Conservation (phyloP, 2,329 filamentous ascomycete genomes). For the Penicillium capsulatum region DNA sequence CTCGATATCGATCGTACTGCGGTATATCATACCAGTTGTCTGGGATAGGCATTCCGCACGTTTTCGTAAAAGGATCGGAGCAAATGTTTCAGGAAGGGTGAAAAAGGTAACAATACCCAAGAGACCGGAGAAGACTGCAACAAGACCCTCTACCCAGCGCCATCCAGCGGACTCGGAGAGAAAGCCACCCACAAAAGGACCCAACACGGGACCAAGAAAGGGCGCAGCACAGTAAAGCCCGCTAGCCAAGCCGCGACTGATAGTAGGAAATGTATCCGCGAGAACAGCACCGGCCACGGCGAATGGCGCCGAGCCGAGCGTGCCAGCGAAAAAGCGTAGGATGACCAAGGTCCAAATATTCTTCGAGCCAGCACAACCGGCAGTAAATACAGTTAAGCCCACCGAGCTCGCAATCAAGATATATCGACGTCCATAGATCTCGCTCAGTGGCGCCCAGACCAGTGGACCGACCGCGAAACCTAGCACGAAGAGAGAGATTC, state of each 20-base stretch:
- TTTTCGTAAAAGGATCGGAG: conserved; percentile 27
- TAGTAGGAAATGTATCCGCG: conserved; percentile 55
- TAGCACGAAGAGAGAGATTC: conserved; percentile 38
- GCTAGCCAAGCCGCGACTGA: conserved; percentile 53
- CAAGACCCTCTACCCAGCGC: conserved; percentile 31
- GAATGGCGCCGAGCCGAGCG: conserved; percentile 56
- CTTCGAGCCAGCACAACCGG: conserved; percentile 52
- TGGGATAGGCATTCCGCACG: conserved; percentile 25
- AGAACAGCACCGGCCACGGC: conserved; percentile 45
- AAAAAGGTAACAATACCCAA: conserved; percentile 25
- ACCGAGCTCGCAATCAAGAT: conserved; percentile 52
- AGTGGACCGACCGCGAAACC: conserved; percentile 54
- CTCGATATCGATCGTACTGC: conserved; percentile 25
- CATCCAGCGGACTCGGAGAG: conserved; percentile 28
- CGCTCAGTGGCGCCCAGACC: conserved; percentile 62
- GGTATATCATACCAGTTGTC: conserved; percentile 24
- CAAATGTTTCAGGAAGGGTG: conserved; percentile 29
- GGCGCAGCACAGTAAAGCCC: conserved; percentile 63
- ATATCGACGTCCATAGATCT: conserved; percentile 59
- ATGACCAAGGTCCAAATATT: conserved; percentile 58
- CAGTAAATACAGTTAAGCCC: conserved; percentile 56
- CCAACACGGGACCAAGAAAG: conserved; percentile 50
- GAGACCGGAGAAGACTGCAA: conserved; percentile 26
- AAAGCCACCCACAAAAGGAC: conserved; percentile 30
- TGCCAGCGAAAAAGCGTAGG: conserved; percentile 60